These are phyloP conservation scores for Fistulinella cinereoalba DNA, from an alignment of 1,284 basidiomycete genomes.

Conservation along the genomic window DNA sequence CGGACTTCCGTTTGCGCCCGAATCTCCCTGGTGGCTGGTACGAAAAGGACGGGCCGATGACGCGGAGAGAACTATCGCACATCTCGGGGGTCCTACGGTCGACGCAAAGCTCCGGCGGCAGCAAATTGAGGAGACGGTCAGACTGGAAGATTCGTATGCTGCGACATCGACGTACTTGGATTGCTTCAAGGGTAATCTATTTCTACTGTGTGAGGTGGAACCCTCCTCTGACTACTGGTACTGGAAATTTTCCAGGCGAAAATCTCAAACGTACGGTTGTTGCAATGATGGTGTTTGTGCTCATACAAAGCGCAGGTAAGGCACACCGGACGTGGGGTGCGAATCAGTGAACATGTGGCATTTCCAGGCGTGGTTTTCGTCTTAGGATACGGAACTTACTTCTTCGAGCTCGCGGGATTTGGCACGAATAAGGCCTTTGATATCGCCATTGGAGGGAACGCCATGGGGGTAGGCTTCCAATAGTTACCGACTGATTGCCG, in stretches of 20 bases:
- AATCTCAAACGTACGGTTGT: conserved; percentile 29
- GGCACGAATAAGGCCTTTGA: conserved; percentile 22
- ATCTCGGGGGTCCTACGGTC: conserved; percentile 28
- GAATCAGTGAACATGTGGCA: not conserved
- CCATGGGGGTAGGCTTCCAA: conserved; percentile 21
- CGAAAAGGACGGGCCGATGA: conserved; percentile 50
- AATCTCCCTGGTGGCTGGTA: conserved; percentile 63
- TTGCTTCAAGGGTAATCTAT: conserved; percentile 28
- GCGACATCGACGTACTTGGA: conserved; percentile 21
- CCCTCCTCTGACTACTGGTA: not conserved
- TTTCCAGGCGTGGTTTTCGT: conserved; percentile 29
- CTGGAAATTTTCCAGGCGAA: conserved; percentile 13
- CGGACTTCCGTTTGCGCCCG: conserved; percentile 45
- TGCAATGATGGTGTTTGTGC: conserved; percentile 33
- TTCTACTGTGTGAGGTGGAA: not conserved
- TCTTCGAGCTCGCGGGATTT: conserved; percentile 33
- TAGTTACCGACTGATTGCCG: not conserved
- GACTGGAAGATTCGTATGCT: conserved; percentile 29
- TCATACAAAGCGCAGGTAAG: conserved; percentile 28
- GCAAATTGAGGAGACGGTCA: conserved; percentile 29
- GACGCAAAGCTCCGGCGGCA: conserved; percentile 18
- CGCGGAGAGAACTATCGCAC: conserved; percentile 46
- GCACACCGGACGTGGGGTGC: too few species aligned
- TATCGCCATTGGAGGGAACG: conserved; percentile 26
- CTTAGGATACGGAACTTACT: conserved; percentile 29